These are phyloP conservation scores for Eucommia ulmoides DNA, from an alignment of 257 asterid species.

Conservation along the genomic window DNA sequence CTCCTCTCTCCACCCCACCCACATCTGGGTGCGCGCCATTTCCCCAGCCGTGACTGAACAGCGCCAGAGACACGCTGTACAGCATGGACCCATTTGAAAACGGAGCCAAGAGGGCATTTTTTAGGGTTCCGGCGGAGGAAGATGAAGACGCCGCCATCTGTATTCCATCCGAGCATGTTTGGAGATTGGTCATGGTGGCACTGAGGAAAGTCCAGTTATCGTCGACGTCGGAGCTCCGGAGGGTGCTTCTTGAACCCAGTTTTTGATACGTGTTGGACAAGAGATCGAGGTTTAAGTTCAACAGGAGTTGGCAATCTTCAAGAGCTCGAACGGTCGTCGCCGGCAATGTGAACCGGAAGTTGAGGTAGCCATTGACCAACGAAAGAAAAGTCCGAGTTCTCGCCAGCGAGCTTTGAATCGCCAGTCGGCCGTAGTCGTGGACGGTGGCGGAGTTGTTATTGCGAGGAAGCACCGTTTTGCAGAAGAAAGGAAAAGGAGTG, in stretches of 20 bases:
- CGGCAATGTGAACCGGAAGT: neutral
- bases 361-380: neutral
- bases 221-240: neutral
- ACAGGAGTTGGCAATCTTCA: neutral
- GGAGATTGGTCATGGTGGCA: slow-evolving; percentile 17
- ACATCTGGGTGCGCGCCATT: too few relatives aligned
- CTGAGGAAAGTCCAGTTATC: slow-evolving; percentile 14
- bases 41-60: too few relatives aligned
- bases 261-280: neutral
- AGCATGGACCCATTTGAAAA: too few relatives aligned
- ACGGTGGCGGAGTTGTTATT: neutral
- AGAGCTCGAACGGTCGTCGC: neutral
- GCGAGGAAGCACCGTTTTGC: neutral
- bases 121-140: too few relatives aligned
- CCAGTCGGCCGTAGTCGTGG: neutral
- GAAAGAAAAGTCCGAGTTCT: neutral
- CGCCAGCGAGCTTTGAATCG: neutral
- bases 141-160: slow-evolving; percentile 3
- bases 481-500: neutral
- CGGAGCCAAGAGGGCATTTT: too few relatives aligned
- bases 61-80: too few relatives aligned
- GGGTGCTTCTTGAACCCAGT: neutral
- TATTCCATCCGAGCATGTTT: slow-evolving; percentile 26
- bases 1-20: too few relatives aligned
- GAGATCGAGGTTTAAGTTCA: neutral